Base-by-base conservation (phyloP, 2,329 filamentous ascomycete species). In the Lachnellula suecica region DNA sequence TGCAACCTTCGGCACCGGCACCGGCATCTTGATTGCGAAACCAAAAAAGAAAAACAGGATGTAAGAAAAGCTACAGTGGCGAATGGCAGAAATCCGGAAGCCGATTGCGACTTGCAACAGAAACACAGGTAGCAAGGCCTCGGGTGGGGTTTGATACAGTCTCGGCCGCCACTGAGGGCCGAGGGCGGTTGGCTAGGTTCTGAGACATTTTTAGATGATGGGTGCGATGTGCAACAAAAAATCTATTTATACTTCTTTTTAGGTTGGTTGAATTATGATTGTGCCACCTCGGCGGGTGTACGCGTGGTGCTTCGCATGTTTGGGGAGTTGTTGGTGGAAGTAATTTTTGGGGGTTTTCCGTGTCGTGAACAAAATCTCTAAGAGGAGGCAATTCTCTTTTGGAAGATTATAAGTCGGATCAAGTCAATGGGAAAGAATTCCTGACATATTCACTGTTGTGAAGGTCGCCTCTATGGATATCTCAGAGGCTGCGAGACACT, bases 241-340 rank as follows among this genome's bases (percentile, higher is more conserved):
- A 42, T 42, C 40, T 42, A 42, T 42, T 42, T 42, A 42, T 42
- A 42, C 40, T n/a, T 42, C 22, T 23, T 11, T 42, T 42, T 42
- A 15, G 19, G 38, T 25, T 23, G 8, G 7, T 17, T 37, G 34
- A 8, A 37, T 8, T 6, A n/a, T n/a, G 34, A 5, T n/a, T 37
- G 5, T 37, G n/a, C 34, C 8, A 37, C 6, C 10, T 17, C 15
- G 8, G 29, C 34, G 17, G 34, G 10, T 8, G 34, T 6, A 37
- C 5, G n/a, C 5, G 34, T n/a, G 10, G 11, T 37, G 10, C 27
- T 8, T 7, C 8, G 8, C 27, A 8, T 13, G 8, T 31, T 8
- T 13, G 8, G 13, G 27, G 8, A 31, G 13, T 31, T 13, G 8
- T 13, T 8, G 27, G 13, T 31, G 8, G 8, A 31, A 31, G 13